Percentiles rank a stretch among this genome's conserved stretches.
Evolutionary conservation across 495 filamentous ascomycete species (phyloP).

Genomic region (Daldinia caldariorum): DNA sequence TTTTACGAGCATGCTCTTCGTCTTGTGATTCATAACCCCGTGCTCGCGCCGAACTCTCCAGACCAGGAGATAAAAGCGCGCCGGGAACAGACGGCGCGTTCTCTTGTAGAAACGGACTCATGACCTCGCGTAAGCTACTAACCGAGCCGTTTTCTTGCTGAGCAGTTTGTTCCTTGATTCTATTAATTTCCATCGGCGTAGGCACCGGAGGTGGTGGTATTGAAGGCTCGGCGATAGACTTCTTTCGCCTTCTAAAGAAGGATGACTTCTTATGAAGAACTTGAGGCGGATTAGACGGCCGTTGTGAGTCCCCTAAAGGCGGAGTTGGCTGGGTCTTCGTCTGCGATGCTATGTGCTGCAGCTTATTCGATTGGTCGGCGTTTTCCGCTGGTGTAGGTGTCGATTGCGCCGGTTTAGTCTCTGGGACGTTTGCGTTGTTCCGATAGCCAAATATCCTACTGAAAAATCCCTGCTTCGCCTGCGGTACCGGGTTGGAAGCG

Average conservation of each 20-base stretch:
- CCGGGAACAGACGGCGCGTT: constrained; percentile 25
- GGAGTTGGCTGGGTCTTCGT: constrained; percentile 56
- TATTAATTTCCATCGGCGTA: constrained; percentile 44
- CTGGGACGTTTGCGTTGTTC: constrained; percentile 43
- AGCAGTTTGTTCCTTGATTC: constrained; percentile 43
- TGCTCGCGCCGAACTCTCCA: constrained; percentile 34
- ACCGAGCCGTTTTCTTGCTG: constrained; percentile 71
- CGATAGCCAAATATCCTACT: constrained; percentile 83
- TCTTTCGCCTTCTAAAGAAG: constrained; percentile 94
- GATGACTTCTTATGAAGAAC: constrained; percentile 88
- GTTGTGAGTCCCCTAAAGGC: constrained; percentile 57
- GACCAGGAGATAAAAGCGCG: constrained; percentile 24
- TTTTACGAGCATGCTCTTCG: constrained; percentile 46
- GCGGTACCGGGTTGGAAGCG: constrained; percentile 44
- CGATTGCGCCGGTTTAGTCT: constrained; percentile 45
- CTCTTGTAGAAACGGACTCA: constrained; percentile 81
- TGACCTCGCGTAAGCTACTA: constrained; percentile 86
- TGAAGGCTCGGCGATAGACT: constrained; percentile 70
- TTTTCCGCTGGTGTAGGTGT: constrained; percentile 39
- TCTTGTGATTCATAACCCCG: constrained; percentile 36
- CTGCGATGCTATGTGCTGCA: constrained; percentile 44
- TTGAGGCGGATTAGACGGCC: constrained; percentile 53
- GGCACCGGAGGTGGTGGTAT: constrained; percentile 48
- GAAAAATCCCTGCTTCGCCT: constrained; percentile 82
- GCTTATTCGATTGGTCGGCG: constrained; percentile 28